Evolutionary conservation across 495 filamentous ascomycete species (phyloP), one percentile per base, ranked within the genome.

Genomic region (Penicillium subrubescens): DNA sequence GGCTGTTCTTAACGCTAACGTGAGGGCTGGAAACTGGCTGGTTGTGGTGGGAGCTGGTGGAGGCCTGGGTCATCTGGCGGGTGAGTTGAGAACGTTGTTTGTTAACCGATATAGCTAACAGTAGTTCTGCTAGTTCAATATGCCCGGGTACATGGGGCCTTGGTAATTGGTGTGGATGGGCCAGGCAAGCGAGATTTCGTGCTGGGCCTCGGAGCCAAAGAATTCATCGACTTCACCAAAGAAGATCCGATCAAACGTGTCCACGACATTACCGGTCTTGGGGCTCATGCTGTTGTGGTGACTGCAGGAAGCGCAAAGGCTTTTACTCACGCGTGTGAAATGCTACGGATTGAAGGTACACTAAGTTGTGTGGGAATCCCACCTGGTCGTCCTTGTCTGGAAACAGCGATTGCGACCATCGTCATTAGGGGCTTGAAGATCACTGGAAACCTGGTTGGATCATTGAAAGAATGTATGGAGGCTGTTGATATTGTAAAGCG

Each of bases 341-440:
- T 84, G 82, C 70, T 85, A 39, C 79, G 78, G 5, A 75, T 82
- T 21, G 81, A 78, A n/a, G 80, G 82, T 0, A 82, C 72, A 2
- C 63, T 84, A 41, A 83, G 81, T 67, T 83, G 82, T 57, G 77
- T 83, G 2, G 82, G 82, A 21, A 82, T 83, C 50, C 81, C 82
- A 1, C 73, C 79, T 0, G 82, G 78, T 7, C 71, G 71, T 11
- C 79, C 75, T 3, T 71, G 72, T 35, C 71, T 85, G 50, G 76
- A 81, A 53, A 83, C 79, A 0, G 75, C 80, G 5, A 80, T 84
- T 48, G 71, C 71, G 21, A 75, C 74, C 0, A 84, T 84, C 60
- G 80, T 83, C 6, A 83, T 84, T 67, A 83, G 78, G 66, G 81
- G 81, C 0, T 66, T 84, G 10, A 72, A 64, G 46, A 79, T 83